Conservation (phyloP, 2,329 filamentous ascomycete species). For the Harringtonia lauricola region DNA sequence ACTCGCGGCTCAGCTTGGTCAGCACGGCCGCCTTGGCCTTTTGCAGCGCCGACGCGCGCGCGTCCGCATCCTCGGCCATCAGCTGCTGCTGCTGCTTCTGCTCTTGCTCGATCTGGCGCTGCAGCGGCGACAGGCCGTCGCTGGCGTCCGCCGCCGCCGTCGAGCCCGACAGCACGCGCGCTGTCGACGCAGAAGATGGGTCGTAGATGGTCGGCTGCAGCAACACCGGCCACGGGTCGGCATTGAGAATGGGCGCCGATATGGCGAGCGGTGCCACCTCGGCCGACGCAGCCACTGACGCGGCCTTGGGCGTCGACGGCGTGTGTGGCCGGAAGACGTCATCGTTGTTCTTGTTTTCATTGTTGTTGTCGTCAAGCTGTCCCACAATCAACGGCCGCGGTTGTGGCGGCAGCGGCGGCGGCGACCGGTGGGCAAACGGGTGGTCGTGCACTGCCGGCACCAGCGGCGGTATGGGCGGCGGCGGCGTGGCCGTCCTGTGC, state of each 20-base stretch:
- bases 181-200: slow-evolving; percentile 20
- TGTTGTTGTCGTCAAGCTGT: background rate
- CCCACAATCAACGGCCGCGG: slow-evolving; percentile 3
- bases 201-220: slow-evolving; percentile 48
- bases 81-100: slow-evolving; percentile 38
- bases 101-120: slow-evolving; percentile 47
- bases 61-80: slow-evolving; percentile 42
- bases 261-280: slow-evolving; percentile 23
- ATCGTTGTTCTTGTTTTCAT: background rate
- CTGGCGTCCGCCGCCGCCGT: slow-evolving; percentile 15
- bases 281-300: slow-evolving; percentile 1
- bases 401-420: slow-evolving; percentile 8
- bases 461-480: background rate
- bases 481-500: background rate
- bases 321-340: slow-evolving; percentile 12
- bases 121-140: slow-evolving; percentile 42
- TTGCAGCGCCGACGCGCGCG: slow-evolving; percentile 41
- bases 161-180: background rate
- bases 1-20: slow-evolving; percentile 45
- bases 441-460: slow-evolving; percentile 3
- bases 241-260: slow-evolving; percentile 36
- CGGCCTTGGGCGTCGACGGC: background rate
- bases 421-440: slow-evolving; percentile 10
- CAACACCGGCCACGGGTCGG: slow-evolving; percentile 37
- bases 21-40: slow-evolving; percentile 51